phyloP scores from a whole-genome alignment of 169 alveolate genomes.

The Babesia gibsoni region DNA sequence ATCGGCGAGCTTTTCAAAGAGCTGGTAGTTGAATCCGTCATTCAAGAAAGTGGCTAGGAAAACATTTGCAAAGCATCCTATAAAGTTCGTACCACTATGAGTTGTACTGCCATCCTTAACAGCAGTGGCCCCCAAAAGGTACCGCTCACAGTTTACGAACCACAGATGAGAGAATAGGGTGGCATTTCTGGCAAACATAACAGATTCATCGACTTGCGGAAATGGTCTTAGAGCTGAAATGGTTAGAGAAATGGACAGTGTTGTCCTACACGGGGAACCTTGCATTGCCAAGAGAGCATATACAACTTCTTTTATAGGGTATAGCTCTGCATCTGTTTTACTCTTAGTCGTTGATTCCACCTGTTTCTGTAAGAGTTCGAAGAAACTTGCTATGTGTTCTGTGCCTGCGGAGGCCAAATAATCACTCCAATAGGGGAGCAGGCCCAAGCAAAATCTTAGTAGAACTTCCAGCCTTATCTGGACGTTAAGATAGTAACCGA shows the following conservation, averaged over 20 bases:
- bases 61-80: neutral
- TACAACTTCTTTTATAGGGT: neutral
- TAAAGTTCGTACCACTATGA: no score
- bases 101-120: neutral
- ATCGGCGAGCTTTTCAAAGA: slow-evolving; percentile 1
- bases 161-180: neutral
- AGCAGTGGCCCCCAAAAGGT: neutral
- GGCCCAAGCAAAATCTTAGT: neutral
- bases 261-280: neutral
- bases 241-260: slow-evolving; percentile 2
- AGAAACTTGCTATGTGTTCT: neutral
- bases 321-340: neutral
- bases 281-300: slow-evolving; percentile 7
- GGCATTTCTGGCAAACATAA: slow-evolving; percentile 2
- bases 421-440: neutral
- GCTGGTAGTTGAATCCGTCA: neutral
- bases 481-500: slow-evolving; percentile 7
- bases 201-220: neutral
- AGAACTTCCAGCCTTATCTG: neutral
- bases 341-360: neutral
- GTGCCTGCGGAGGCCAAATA: neutral
- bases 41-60: slow-evolving; percentile 2
- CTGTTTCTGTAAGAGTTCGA: neutral
- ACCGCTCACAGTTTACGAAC: slow-evolving; percentile 5
- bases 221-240: neutral